Evolutionary conservation across 352 stramenopile genomes (phyloP).

Genomic region (Globisporangium orthogonon): DNA sequence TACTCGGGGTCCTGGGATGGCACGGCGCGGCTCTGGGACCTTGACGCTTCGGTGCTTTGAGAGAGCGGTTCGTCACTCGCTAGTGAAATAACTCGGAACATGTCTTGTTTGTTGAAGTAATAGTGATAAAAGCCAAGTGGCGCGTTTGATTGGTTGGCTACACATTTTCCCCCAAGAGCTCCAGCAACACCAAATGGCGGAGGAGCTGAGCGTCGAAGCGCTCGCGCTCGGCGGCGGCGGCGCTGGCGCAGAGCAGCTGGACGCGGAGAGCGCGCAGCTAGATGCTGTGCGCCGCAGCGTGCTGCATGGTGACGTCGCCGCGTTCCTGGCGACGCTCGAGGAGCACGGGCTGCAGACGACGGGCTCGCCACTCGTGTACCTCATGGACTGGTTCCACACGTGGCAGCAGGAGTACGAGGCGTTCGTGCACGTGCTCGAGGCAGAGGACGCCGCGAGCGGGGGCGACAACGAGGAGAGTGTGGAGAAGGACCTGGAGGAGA

Average conservation of each 20-base stretch:
- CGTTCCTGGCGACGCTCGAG: constrained; percentile 32
- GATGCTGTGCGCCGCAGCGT: constrained; percentile 60
- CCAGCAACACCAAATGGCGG: constrained; percentile 7
- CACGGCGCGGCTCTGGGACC: constrained; percentile 58
- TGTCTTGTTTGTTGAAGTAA: neutral
- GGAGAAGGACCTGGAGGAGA: constrained; percentile 66
- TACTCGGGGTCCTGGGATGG: constrained; percentile 77
- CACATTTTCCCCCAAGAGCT: neutral
- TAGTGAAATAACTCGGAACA: neutral
- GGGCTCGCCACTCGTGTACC: constrained; percentile 44
- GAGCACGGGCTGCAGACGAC: constrained; percentile 17
- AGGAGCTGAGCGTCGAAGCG: constrained; percentile 38
- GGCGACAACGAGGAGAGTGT: constrained; percentile 21
- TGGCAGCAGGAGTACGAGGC: constrained; percentile 87
- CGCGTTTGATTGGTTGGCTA: neutral
- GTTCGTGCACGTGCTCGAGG: constrained; percentile 63
- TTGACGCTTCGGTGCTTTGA: constrained; percentile 20
- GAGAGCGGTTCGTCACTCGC: neutral
- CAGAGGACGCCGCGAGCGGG: constrained; percentile 36
- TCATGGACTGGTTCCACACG: constrained; percentile 85
- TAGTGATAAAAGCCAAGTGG: neutral
- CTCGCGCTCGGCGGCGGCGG: constrained; percentile 33
- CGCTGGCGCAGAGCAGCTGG: constrained; percentile 19
- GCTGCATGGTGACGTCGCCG: constrained; percentile 36
- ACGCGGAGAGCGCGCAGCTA: constrained; percentile 27